phyloP scores from a whole-genome alignment of 2,329 filamentous ascomycete genomes.

The Colletotrichum limetticola region DNA sequence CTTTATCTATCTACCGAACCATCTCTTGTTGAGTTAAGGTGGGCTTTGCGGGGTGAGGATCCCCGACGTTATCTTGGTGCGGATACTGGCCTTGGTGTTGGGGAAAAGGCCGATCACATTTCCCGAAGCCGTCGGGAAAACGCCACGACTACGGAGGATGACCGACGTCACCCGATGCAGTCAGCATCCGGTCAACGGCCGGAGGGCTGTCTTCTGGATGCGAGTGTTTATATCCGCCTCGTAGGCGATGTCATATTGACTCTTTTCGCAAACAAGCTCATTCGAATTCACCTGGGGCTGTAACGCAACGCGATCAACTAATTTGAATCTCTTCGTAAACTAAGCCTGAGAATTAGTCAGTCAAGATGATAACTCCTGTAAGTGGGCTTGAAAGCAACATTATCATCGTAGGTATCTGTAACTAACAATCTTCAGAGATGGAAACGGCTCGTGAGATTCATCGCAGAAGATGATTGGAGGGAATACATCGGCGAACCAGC shows the following conservation, averaged over 20 bases:
- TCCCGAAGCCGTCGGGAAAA: slow-evolving; percentile 23
- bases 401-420: too few relatives aligned
- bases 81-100: not conserved
- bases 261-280: not conserved
- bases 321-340: not conserved
- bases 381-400: not conserved
- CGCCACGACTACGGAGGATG: slow-evolving; percentile 2
- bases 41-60: slow-evolving; percentile 1
- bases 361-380: slow-evolving; percentile 26
- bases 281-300: not conserved
- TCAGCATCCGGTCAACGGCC: not conserved
- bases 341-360: not conserved
- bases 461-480: slow-evolving; percentile 39
- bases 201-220: not conserved
- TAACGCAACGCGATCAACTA: not conserved
- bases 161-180: not conserved
- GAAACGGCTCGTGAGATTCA: slow-evolving; percentile 39
- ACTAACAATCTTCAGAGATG: slow-evolving; percentile 30
- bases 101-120: slow-evolving; percentile 18
- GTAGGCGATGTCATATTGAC: not conserved
- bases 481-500: slow-evolving; percentile 41
- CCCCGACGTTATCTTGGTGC: not conserved
- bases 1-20: not conserved
- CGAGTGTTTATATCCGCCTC: slow-evolving; percentile 18
- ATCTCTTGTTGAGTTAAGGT: not conserved